Evolutionary conservation across 2,329 filamentous ascomycete genomes (phyloP), one percentile per base, ranked within the genome.

Genomic region (Penicillium sp.): DNA sequence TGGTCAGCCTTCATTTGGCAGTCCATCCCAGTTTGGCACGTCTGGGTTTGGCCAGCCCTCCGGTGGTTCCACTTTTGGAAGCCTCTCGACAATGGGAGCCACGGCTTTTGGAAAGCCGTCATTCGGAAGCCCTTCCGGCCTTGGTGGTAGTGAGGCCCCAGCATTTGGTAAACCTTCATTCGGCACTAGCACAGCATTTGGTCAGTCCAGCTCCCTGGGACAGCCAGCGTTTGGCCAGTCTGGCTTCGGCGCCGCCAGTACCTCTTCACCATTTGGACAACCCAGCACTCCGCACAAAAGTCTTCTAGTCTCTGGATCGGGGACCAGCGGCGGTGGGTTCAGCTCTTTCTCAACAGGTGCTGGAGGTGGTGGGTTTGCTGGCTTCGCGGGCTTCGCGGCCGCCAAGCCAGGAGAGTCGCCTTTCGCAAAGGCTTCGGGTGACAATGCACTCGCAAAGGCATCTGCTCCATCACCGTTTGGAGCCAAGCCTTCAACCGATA

Each of bases 11-110:
- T 55, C 52, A 60, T 74, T 66, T 62, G 69, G 60, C 55, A 69
- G 53, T 34, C 55, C 62, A 10, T 65, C 71, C 15, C 51, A 65
- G 2, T 73, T 79, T 58, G 69, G 71, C 22, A 66, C 65, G 51
- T 67, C 75, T 56, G 59, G 75, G 7, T 77, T 81, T 69, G 74
- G 74, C 25, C 68, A 75, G 49, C 67, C 76, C 35, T 50, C 69
- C 15, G 60, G 58, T 15, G 58, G 55, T 51, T 17, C 62, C 31
- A 47, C 63, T 17, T 73, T 74, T 56, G 69, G 67, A 42, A 69
- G 64, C 31, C 63, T 71, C 15, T 66, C 67, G 15, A 64, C 67
- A 5, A 66, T 69, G 59, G 66, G 63, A 14, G 61, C 68, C 12
- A 69, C 70, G 31, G 60, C 69, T 15, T 71, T 72, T 55, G 71